Percentiles rank a stretch among this genome's conserved stretches.
Conservation (phyloP, 2,329 filamentous ascomycete species). For the Botrytis elliptica region DNA sequence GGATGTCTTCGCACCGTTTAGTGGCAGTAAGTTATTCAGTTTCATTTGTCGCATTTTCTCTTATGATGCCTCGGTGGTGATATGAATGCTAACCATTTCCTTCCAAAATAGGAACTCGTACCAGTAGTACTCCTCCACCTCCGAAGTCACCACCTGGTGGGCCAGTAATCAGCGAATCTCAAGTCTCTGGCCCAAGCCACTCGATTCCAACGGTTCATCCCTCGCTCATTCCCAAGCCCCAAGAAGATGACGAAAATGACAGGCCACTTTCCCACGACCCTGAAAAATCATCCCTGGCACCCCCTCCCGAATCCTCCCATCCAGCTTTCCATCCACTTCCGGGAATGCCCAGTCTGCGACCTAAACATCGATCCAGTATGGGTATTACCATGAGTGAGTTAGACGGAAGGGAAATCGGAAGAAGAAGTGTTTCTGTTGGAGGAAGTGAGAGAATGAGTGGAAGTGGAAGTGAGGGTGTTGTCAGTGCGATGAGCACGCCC, state of each 20-base stretch:
- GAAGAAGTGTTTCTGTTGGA: neutral
- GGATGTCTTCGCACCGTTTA: constrained; percentile 13
- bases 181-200: neutral
- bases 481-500: constrained; percentile 1
- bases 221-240: neutral
- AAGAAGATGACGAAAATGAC: neutral
- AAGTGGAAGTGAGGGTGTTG: neutral
- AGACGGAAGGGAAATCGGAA: neutral
- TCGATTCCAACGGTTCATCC: neutral
- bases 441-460: neutral
- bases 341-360: neutral
- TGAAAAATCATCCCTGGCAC: constrained; percentile 9
- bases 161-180: neutral
- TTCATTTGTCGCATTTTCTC: neutral
- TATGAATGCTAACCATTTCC: neutral
- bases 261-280: neutral
- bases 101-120: neutral
- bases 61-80: neutral
- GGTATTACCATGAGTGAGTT: constrained; percentile 13
- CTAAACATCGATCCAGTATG: neutral
- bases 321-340: constrained; percentile 14
- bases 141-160: neutral
- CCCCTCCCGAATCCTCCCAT: constrained; percentile 12
- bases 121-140: neutral
- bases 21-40: constrained; percentile 4